Percentiles rank a stretch among this genome's conserved stretches.
Conservation (phyloP, 192 early-diverging fungal genomes). For the Backusella parvicylindrica region DNA sequence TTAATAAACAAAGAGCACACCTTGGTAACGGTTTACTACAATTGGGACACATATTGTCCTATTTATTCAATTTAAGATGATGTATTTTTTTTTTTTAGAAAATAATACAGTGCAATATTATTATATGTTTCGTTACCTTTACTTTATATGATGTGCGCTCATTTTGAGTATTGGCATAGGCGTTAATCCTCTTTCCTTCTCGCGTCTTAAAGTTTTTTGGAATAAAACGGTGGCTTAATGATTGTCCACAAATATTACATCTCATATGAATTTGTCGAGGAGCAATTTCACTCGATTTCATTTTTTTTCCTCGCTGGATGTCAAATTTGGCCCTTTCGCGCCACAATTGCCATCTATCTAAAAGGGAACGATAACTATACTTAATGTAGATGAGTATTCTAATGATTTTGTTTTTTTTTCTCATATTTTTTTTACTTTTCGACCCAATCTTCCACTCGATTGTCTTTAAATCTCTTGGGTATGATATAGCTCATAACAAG, state of each 20-base stretch:
- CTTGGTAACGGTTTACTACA: slow-evolving; percentile 61
- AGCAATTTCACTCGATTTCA: slow-evolving; percentile 52
- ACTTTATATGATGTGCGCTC: slow-evolving; percentile 15
- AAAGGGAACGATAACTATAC: slow-evolving; percentile 73
- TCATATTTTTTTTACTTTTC: slow-evolving; percentile 45
- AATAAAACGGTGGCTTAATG: slow-evolving; percentile 49
- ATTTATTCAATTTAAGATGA: too few species aligned
- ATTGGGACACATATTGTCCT: slow-evolving; percentile 53
- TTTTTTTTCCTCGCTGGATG: slow-evolving; percentile 71
- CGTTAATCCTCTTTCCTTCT: slow-evolving; percentile 47
- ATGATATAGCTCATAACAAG: slow-evolving; percentile 63
- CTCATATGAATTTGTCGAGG: slow-evolving; percentile 81
- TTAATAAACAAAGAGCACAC: slow-evolving; percentile 60
- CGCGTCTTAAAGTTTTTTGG: slow-evolving; percentile 41
- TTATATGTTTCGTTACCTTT: too few species aligned
- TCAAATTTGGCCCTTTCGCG: slow-evolving; percentile 87
- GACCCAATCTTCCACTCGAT: slow-evolving; percentile 65
- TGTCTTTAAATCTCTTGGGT: slow-evolving; percentile 55
- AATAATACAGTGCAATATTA: too few species aligned
- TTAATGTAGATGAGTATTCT: background rate
- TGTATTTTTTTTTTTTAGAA: background rate
- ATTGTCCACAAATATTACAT: slow-evolving; percentile 83
- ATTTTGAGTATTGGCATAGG: slow-evolving; percentile 15
- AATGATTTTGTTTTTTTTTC: too few species aligned
- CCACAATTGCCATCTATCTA: slow-evolving; percentile 89